These are phyloP conservation scores for Hymenoscyphus linearis DNA, from an alignment of 2,329 filamentous ascomycete genomes.

Conservation along the genomic window DNA sequence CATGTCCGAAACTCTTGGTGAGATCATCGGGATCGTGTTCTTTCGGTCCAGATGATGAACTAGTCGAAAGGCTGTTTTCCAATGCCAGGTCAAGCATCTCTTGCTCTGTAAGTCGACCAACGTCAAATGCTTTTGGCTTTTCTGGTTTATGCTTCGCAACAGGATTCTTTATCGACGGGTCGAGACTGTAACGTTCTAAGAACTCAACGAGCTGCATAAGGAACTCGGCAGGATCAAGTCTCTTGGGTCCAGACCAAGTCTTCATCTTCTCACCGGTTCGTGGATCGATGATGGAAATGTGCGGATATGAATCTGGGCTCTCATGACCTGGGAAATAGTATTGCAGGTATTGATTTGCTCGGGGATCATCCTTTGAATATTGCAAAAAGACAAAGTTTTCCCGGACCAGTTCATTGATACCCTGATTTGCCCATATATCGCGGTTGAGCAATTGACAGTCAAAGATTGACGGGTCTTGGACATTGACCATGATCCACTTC, in stretches of 20 bases:
- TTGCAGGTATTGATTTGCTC: slow-evolving; percentile 74
- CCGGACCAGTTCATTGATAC: slow-evolving; percentile 71
- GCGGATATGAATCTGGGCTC: slow-evolving; percentile 84
- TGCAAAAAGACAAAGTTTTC: slow-evolving; percentile 97
- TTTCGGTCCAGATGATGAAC: slow-evolving; percentile 41
- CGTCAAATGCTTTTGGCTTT: slow-evolving; percentile 62
- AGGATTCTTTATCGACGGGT: slow-evolving; percentile 84
- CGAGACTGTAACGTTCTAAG: slow-evolving; percentile 91
- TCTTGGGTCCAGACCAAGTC: slow-evolving; percentile 82
- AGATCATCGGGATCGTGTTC: slow-evolving; percentile 81
- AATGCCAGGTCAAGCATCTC: slow-evolving; percentile 95
- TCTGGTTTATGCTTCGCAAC: slow-evolving; percentile 75
- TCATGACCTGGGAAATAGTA: slow-evolving; percentile 83
- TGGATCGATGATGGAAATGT: slow-evolving; percentile 93
- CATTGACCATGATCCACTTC: slow-evolving; percentile 94
- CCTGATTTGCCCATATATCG: slow-evolving; percentile 88
- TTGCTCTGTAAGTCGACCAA: slow-evolving; percentile 90
- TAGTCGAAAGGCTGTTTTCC: slow-evolving; percentile 68
- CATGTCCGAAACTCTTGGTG: slow-evolving; percentile 58
- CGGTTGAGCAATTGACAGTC: slow-evolving; percentile 91
- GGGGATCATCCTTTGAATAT: slow-evolving; percentile 79
- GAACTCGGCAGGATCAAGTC: slow-evolving; percentile 72
- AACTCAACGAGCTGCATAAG: slow-evolving; percentile 91
- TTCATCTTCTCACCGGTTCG: slow-evolving; percentile 97
- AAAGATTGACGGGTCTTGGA: slow-evolving; percentile 90